Evolutionary conservation across 768 basidiomycete species (phyloP), one percentile per base, ranked within the genome.

Genomic region (Calocybe gangraenosa): DNA sequence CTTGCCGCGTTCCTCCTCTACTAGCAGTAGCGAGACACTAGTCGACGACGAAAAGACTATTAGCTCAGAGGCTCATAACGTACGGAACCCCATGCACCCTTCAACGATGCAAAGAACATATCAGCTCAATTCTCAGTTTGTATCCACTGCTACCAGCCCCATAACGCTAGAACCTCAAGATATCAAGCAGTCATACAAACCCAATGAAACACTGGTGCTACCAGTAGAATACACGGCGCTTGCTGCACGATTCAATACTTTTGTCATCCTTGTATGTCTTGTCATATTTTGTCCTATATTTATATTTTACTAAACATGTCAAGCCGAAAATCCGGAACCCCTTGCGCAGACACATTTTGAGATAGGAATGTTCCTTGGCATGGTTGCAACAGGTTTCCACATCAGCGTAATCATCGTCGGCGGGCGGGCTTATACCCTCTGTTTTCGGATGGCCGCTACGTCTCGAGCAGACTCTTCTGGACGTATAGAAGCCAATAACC

Each of bases 341-440:
- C n/a, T 30, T 1, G 32, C 35, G n/a, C 6, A 21, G 2, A 15
- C 31, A 17, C 33, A 40, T 15, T 49, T 51, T 20, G 47, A 54
- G 10, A 22, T 51, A 15, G 53, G 50, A 18, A 43, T 49, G 40
- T 40, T 46, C 17, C 40, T 51, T 21, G 47, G 41, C 13, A 35
- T 51, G 38, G 19, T 42, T 20, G 34, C 47, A 2, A 47, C 33
- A 3, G 50, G 49, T n/a, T 25, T 46, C 20, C 53, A 51, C 18
- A 37, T 54, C 18, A 47, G 53, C 18, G 39, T 47, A 21, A 44
- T 54, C 22, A n/a, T 54, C 17, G 53, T 54, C 11, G 53, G 40
- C 8, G 46, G 50, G n/a, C 47, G 47, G 13, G 53, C 47, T 28
- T 25, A 40, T 18, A 44, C 50, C 4, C 31, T 51, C 7, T 51